Evolutionary conservation across 2,329 filamentous ascomycete species (phyloP).

Genomic region (Akanthomyces muscarius): DNA sequence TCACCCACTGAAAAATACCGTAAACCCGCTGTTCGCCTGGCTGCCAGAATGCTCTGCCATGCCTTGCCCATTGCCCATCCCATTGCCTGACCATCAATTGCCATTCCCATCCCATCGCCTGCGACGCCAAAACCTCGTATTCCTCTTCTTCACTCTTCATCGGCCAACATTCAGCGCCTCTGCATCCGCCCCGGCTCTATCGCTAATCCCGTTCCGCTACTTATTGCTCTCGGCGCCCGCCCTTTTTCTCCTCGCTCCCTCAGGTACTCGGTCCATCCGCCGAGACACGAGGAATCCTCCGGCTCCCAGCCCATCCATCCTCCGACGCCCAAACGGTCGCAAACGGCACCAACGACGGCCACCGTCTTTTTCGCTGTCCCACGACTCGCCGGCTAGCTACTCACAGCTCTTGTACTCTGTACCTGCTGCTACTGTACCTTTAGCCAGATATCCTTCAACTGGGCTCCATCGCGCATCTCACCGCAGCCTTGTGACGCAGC

Average conservation of each 20-base stretch:
- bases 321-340: neutral
- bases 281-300: neutral
- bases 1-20: too few species aligned
- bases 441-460: neutral
- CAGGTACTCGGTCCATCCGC: neutral
- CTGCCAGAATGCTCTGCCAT: neutral
- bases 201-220: neutral
- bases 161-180: neutral
- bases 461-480: constrained; percentile 7
- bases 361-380: neutral
- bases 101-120: neutral
- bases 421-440: neutral
- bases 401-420: neutral
- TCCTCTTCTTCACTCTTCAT: constrained; percentile 1
- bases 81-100: neutral
- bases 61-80: neutral
- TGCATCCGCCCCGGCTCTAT: neutral
- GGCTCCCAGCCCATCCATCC: neutral
- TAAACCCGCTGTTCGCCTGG: too few species aligned
- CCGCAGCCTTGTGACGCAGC: constrained; percentile 14
- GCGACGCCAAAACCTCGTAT: constrained; percentile 5
- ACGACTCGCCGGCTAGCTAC: neutral
- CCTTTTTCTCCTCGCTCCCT: neutral
- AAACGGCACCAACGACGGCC: neutral
- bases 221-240: constrained; percentile 5